Percentiles rank a stretch among this genome's conserved stretches.
Conservation (phyloP, 2,329 filamentous ascomycete genomes). For the Verticillium zaregamsianum region DNA sequence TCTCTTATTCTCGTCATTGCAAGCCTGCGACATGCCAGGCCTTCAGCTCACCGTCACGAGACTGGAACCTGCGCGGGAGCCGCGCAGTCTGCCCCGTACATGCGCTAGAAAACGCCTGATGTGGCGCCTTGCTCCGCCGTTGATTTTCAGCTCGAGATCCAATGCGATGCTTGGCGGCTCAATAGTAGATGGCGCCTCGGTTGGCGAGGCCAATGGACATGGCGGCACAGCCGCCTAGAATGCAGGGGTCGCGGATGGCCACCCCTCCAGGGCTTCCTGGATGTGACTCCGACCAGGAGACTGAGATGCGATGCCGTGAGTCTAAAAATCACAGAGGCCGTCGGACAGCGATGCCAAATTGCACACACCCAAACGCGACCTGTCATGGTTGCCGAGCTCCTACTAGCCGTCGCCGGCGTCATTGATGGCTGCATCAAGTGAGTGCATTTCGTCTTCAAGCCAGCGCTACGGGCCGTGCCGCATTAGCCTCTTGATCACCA, state of each 20-base stretch:
- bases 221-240: not conserved
- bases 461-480: not conserved
- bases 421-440: slow-evolving; percentile 7
- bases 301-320: too few species aligned
- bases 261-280: not conserved
- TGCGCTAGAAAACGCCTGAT: not conserved
- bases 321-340: too few species aligned
- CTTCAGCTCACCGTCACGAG: not conserved
- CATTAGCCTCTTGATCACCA: not conserved
- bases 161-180: not conserved
- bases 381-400: not conserved
- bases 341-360: too few species aligned
- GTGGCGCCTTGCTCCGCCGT: not conserved
- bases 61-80: not conserved
- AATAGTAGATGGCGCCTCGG: not conserved
- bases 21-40: not conserved
- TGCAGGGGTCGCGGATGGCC: not conserved
- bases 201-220: not conserved
- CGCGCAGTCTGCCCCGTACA: not conserved
- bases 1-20: not conserved
- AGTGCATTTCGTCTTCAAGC: not conserved
- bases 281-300: not conserved
- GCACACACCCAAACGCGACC: not conserved
- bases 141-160: not conserved
- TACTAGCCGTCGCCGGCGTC: slow-evolving; percentile 5